Evolutionary conservation across 352 stramenopile species (phyloP).

Genomic region (Thraustotheca clavata): DNA sequence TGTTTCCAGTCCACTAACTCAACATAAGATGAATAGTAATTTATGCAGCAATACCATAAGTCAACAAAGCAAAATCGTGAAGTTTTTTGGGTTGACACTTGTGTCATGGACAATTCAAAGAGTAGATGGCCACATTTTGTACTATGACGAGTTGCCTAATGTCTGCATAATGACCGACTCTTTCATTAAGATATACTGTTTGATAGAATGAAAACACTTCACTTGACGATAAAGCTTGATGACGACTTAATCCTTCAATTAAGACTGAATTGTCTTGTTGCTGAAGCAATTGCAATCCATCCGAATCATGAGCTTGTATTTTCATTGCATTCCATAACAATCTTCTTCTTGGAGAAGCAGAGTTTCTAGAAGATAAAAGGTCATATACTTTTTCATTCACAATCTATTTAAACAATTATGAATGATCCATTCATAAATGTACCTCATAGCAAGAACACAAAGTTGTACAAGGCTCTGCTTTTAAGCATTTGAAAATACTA

Average conservation of each 20-base stretch:
- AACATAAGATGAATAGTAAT: conserved; percentile 20
- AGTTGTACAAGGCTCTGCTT: conserved; percentile 22
- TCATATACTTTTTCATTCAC: conserved; percentile 78
- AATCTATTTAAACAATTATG: conserved; percentile 31
- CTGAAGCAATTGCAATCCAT: conserved; percentile 47
- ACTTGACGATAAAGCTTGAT: too few species aligned
- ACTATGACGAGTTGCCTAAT: too few species aligned
- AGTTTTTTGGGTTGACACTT: conserved; percentile 36
- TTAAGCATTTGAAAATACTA: conserved; percentile 40
- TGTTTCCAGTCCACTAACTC: conserved; percentile 59
- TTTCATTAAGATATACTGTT: too few species aligned
- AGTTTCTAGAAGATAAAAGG: conserved; percentile 28
- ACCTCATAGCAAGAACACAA: conserved; percentile 67
- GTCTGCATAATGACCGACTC: too few species aligned
- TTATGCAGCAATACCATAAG: conserved; percentile 35
- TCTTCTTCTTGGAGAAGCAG: background rate
- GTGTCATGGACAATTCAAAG: conserved; percentile 58
- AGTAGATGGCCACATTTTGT: conserved; percentile 60
- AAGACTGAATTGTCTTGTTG: conserved; percentile 60
- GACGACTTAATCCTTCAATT: conserved; percentile 56
- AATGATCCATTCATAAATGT: background rate
- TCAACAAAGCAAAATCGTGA: conserved; percentile 67
- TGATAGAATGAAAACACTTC: too few species aligned
- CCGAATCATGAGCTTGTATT: conserved; percentile 34
- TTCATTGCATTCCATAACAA: conserved; percentile 45